Evolutionary conservation across 23 red algal genomes (phyloP).

Genomic region (Rhodosorus marinus): DNA sequence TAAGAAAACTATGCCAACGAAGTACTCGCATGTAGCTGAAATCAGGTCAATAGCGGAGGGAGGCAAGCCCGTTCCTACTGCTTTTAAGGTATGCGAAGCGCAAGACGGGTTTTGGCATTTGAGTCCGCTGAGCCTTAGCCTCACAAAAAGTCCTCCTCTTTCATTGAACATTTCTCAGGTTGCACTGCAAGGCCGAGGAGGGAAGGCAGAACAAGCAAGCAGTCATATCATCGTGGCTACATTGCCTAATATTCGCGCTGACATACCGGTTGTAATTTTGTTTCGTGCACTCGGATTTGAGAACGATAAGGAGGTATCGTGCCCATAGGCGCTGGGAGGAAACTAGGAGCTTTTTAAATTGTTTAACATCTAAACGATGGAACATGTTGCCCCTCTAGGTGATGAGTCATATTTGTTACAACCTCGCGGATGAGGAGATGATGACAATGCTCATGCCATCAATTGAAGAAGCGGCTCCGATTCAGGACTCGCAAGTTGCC

Average conservation of each 20-base stretch:
- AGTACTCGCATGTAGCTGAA: constrained; percentile 78
- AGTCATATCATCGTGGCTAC: constrained; percentile 47
- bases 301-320: constrained; percentile 86
- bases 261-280: constrained; percentile 85
- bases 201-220: too few species aligned
- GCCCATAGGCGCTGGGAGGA: too few species aligned
- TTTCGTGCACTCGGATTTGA: constrained; percentile 90
- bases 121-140: background rate
- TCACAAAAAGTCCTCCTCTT: too few species aligned
- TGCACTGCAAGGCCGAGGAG: constrained; percentile 10
- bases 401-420: constrained; percentile 85
- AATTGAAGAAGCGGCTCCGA: constrained; percentile 71
- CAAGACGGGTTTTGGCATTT: too few species aligned
- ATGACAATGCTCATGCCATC: constrained; percentile 87
- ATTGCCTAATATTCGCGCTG: constrained; percentile 65
- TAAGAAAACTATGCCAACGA: constrained; percentile 10
- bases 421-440: constrained; percentile 78
- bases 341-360: too few species aligned
- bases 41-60: constrained; percentile 71
- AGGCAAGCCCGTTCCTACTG: constrained; percentile 54
- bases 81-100: constrained; percentile 14
- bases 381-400: too few species aligned
- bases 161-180: constrained; percentile 20
- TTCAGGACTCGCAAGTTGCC: constrained; percentile 55
- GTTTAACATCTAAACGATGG: too few species aligned